Percentiles rank a stretch among this genome's conserved stretches.
phyloP scores from a whole-genome alignment of 2,329 filamentous ascomycete genomes.

The Plectosphaerella plurivora region DNA sequence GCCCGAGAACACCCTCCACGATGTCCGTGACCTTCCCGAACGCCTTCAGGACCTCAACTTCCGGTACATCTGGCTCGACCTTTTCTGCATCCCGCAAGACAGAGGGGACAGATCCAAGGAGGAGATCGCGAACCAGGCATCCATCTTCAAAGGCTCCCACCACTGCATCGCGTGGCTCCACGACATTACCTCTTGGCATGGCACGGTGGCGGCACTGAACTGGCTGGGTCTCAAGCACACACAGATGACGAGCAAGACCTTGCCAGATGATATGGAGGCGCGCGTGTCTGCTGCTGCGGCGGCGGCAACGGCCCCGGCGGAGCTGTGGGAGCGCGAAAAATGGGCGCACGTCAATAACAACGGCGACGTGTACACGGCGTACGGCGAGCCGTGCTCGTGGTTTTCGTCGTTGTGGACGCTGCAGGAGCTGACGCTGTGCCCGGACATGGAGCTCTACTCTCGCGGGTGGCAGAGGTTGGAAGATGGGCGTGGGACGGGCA shows the following conservation, averaged over 20 bases:
- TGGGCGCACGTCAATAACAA: neutral
- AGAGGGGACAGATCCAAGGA: neutral
- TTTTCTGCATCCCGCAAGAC: neutral
- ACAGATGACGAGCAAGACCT: neutral
- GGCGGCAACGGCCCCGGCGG: neutral
- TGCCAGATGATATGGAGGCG: neutral
- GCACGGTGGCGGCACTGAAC: neutral
- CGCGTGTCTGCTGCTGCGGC: neutral
- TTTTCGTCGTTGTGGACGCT: neutral
- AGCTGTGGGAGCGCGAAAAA: neutral
- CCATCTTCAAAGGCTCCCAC: neutral
- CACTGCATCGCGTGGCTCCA: neutral
- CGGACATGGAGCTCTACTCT: neutral
- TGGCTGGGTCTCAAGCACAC: neutral
- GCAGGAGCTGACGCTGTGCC: neutral
- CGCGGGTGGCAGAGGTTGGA: neutral
- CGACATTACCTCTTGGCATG: neutral
- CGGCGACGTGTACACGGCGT: neutral
- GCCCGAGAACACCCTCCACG: neutral
- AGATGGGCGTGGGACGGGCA: neutral
- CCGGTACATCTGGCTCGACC: neutral
- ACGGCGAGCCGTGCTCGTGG: neutral
- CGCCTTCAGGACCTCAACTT: neutral
- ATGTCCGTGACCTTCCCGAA: neutral
- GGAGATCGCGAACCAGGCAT: neutral